A percentile compares a stretch with the other conserved stretches of the same genome.
These are phyloP conservation scores for Trichomonas gallinae DNA, from an alignment of 208 protist genomes.

Conservation along the genomic window DNA sequence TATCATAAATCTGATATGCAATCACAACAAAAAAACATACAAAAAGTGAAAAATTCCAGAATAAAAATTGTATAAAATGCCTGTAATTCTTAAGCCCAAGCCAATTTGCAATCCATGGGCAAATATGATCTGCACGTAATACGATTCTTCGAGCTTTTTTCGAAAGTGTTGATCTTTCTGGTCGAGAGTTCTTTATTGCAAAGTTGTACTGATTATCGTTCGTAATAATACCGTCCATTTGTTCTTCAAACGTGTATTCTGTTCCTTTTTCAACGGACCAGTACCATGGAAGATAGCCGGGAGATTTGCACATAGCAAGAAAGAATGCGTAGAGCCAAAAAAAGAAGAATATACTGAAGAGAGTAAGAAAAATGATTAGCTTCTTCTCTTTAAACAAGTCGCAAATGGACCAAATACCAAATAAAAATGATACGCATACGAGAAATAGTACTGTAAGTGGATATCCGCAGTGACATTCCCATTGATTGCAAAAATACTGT, in stretches of 20 bases:
- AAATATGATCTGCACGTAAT: neutral
- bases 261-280: neutral
- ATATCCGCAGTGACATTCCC: neutral
- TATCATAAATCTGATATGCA: too few relatives aligned
- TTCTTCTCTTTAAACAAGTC: neutral
- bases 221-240: neutral
- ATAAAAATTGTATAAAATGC: neutral
- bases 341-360: neutral
- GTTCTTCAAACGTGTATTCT: neutral
- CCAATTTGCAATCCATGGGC: conserved; percentile 9
- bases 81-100: neutral
- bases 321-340: neutral
- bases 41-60: neutral
- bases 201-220: neutral
- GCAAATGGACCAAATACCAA: neutral
- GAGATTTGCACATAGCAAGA: neutral
- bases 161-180: neutral
- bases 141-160: neutral
- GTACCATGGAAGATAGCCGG: neutral
- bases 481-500: conserved; percentile 14
- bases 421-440: neutral
- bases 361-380: neutral
- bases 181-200: neutral
- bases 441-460: neutral
- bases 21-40: neutral